phyloP scores from a whole-genome alignment of 768 basidiomycete species.

The Lactarius quietus region DNA sequence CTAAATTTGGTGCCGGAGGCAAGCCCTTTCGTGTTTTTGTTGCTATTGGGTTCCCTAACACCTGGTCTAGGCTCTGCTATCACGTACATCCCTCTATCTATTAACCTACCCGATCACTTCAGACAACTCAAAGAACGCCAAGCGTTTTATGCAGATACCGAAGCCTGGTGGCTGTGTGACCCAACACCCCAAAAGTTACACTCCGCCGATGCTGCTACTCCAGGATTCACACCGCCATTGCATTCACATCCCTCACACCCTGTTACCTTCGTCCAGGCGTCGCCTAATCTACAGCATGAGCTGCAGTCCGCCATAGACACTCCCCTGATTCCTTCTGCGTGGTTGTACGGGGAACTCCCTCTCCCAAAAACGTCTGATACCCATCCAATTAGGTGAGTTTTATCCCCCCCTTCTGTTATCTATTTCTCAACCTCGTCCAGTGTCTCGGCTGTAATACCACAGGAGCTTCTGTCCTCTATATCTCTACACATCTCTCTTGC shows the following conservation, averaged over 20 bases:
- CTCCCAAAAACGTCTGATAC: constrained; percentile 26
- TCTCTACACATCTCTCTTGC: constrained; percentile 42
- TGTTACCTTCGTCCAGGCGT: constrained; percentile 9
- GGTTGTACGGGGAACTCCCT: constrained; percentile 17
- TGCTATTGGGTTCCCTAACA: not conserved
- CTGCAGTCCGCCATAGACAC: constrained; percentile 30
- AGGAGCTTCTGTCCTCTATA: constrained; percentile 51
- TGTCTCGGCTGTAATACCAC: constrained; percentile 62
- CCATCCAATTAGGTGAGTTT: constrained; percentile 25
- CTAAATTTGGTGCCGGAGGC: constrained; percentile 26
- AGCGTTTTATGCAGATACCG: constrained; percentile 20
- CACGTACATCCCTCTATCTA: constrained; percentile 26
- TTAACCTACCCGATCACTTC: constrained; percentile 25
- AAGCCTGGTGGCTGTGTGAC: constrained; percentile 27
- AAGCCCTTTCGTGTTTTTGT: not conserved
- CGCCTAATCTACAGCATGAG: constrained; percentile 28
- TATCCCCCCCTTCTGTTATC: not conserved
- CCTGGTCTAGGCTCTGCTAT: constrained; percentile 20
- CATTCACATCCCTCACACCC: constrained; percentile 10
- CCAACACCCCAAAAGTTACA: not conserved
- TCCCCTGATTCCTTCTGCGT: constrained; percentile 23
- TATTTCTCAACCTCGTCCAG: constrained; percentile 39
- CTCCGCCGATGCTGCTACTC: not conserved
- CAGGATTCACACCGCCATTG: not conserved
- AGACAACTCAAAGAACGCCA: constrained; percentile 24